Evolutionary conservation across 2,329 filamentous ascomycete genomes (phyloP).

Genomic region (Fragosphaeria purpurea): DNA sequence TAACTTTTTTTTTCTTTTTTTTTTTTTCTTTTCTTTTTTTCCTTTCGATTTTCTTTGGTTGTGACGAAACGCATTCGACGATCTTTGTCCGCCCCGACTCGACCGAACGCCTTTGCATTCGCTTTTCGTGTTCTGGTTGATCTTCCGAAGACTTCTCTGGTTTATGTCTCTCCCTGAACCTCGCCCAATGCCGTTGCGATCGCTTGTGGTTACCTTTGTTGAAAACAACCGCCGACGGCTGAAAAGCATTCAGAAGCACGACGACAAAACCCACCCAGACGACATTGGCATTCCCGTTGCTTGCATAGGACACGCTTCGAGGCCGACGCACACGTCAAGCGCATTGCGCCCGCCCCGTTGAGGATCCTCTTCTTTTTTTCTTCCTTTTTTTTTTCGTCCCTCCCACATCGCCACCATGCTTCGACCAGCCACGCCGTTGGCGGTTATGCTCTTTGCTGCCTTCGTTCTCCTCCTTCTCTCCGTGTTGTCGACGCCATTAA

Average conservation of each 20-base stretch:
- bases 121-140: too few relatives aligned
- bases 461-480: slow-evolving; percentile 80
- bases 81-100: not conserved
- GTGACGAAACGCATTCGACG: not conserved
- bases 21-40: not conserved
- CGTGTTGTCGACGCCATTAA: slow-evolving; percentile 83
- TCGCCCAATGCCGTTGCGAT: too few relatives aligned
- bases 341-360: slow-evolving; percentile 1
- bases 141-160: too few relatives aligned
- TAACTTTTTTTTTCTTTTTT: not conserved
- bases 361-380: not conserved
- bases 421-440: slow-evolving; percentile 84
- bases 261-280: not conserved
- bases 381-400: not conserved
- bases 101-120: too few relatives aligned
- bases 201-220: too few relatives aligned
- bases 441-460: slow-evolving; percentile 72
- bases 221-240: too few relatives aligned
- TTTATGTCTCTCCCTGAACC: too few relatives aligned
- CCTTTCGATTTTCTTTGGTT: not conserved
- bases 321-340: not conserved
- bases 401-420: slow-evolving; percentile 51
- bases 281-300: too few relatives aligned
- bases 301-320: not conserved
- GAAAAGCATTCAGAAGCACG: not conserved